phyloP scores from a whole-genome alignment of 2,329 filamentous ascomycete species.

The Cladophialophora exuberans region DNA sequence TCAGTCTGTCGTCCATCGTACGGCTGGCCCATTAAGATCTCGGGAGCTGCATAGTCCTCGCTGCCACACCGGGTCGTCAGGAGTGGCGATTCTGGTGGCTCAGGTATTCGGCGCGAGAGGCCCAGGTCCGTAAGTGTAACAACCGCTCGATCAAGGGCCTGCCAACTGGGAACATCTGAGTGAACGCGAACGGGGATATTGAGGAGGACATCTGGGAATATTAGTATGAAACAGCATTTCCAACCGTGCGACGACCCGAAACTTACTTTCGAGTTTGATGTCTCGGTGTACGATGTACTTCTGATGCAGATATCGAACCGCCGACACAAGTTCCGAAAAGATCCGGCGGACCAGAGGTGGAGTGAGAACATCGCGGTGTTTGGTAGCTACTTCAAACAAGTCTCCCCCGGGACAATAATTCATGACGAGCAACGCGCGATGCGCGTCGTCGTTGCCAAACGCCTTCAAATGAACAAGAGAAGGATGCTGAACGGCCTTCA shows the following conservation, averaged over 20 bases:
- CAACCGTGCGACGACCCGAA: constrained; percentile 7
- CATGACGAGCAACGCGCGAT: constrained; percentile 80
- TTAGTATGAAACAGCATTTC: constrained; percentile 23
- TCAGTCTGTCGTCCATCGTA: constrained; percentile 93
- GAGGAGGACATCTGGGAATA: constrained; percentile 76
- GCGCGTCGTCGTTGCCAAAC: constrained; percentile 79
- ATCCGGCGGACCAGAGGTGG: constrained; percentile 76
- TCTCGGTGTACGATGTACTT: constrained; percentile 91
- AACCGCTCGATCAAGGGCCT: constrained; percentile 76
- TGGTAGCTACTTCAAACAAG: constrained; percentile 86
- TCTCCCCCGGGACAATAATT: constrained; percentile 94
- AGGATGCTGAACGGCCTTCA: constrained; percentile 84
- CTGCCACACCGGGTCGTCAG: constrained; percentile 93
- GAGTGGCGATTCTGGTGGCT: constrained; percentile 74
- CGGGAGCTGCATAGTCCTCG: constrained; percentile 95
- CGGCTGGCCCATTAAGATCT: constrained; percentile 91
- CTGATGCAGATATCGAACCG: constrained; percentile 82
- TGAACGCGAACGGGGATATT: constrained; percentile 75
- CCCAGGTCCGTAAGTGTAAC: constrained; percentile 91
- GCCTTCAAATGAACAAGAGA: constrained; percentile 90
- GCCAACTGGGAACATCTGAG: constrained; percentile 69
- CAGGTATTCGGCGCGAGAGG: constrained; percentile 78
- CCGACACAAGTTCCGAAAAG: constrained; percentile 85
- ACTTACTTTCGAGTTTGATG: constrained; percentile 95
- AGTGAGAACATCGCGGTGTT: constrained; percentile 68